Conservation (phyloP, 192 early-diverging fungal genomes). For the Gryganskiella cystojenkinii region DNA sequence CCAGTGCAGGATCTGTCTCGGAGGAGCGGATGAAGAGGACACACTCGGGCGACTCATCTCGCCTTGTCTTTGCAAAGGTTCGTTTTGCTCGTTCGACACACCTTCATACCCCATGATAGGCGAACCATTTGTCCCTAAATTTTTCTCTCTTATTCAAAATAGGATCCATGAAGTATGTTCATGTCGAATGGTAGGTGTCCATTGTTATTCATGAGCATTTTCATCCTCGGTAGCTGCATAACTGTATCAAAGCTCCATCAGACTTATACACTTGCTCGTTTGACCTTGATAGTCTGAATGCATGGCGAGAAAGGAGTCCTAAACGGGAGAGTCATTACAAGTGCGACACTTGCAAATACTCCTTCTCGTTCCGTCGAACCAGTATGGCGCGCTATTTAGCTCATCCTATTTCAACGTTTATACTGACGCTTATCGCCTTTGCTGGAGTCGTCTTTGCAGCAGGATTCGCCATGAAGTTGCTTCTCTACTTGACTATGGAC, state of each 20-base stretch:
- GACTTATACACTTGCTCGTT: neutral
- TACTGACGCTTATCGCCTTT: conserved; percentile 38
- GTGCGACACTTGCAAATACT: conserved; percentile 70
- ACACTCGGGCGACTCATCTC: conserved; percentile 62
- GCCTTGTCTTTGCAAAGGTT: conserved; percentile 70
- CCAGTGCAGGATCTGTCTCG: conserved; percentile 65
- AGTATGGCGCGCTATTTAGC: conserved; percentile 55
- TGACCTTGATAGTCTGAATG: conserved; percentile 55
- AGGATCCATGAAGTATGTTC: conserved; percentile 67
- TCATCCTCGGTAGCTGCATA: neutral
- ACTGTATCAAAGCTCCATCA: neutral
- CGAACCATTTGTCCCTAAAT: no score
- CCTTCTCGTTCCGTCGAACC: conserved; percentile 64
- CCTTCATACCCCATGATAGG: no score
- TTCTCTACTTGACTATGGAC: conserved; percentile 38
- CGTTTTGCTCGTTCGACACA: no score
- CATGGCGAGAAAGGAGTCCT: conserved; percentile 59
- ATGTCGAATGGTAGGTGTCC: conserved; percentile 55
- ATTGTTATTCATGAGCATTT: neutral
- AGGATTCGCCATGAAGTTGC: conserved; percentile 41
- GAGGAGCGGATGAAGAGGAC: conserved; percentile 59
- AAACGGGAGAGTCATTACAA: conserved; percentile 68
- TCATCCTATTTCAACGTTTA: conserved; percentile 61
- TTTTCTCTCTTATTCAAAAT: no score
- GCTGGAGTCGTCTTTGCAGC: conserved; percentile 26